Base-by-base conservation (phyloP, 2,329 filamentous ascomycete species). In the Knoxdaviesia capensis region DNA sequence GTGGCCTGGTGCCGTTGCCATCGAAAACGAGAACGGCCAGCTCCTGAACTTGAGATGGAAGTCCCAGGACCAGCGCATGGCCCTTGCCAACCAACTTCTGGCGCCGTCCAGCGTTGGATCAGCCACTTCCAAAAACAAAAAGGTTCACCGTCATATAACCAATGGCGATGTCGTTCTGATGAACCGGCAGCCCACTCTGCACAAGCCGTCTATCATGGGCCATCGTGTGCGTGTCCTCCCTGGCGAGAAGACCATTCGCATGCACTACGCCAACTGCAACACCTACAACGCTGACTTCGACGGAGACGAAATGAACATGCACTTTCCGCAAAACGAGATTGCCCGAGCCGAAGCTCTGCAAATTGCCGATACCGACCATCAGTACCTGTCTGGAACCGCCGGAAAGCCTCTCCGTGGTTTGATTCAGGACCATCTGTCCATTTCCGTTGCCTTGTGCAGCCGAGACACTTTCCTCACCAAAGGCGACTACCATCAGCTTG, bases 291-390 rank as follows among this genome's bases (percentile, higher is more conserved):
- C 90, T 32, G 90, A 98, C 68, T 98, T 98, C 55, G 92, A 98
- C 54, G 90, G 90, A 58, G 90, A 98, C 56, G 90, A 98, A 60
- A 98, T 98, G 90, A 98, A 98, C 59, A 92, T 98, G 87, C 90
- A 98, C 61, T 96, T 98, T 54, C 90, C 90, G 1, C 90, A 98
- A 52, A 96, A 94, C 51, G 92, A 96, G 56, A 69, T 96, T 48
- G 90, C 90, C 10, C 73, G 90, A 50, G 83, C 88, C 2, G 90
- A 98, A 62, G 90, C 90, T 2, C 71, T 93, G 50, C 83, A 86
- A 50, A 79, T 98, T 52, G 90, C 90, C 34, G 88, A 96, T 56
- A 94, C 90, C 3, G 88, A 98, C 56, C 87, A 94, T 54, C 90
- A 98, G 53, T 98, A 98, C 56, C 71, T 98, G 34, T 93, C 87